Evolutionary conservation across 768 basidiomycete genomes (phyloP).

Genomic region (Tulasnella sp.): DNA sequence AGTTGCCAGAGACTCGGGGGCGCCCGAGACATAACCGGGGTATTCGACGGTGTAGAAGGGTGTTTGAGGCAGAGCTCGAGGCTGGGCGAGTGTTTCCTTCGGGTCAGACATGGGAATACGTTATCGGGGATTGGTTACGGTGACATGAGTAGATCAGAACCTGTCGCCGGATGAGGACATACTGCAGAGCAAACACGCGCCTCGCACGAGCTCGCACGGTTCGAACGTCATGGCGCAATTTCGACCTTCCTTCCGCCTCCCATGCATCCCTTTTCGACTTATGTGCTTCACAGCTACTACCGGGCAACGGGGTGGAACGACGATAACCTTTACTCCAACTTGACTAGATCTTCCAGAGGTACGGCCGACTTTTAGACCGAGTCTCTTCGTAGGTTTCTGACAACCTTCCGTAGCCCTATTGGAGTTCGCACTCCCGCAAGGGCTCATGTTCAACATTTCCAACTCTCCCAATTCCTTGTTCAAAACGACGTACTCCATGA

Average conservation of each 20-base stretch:
- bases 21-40: slow-evolving; percentile 59
- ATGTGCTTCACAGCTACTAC: slow-evolving; percentile 83
- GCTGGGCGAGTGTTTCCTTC: too few species aligned
- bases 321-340: slow-evolving; percentile 82
- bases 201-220: neutral
- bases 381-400: neutral
- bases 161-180: too few species aligned
- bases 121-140: too few species aligned
- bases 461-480: slow-evolving; percentile 84
- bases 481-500: slow-evolving; percentile 84
- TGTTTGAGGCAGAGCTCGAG: slow-evolving; percentile 24
- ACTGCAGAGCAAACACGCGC: neutral
- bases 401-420: slow-evolving; percentile 52
- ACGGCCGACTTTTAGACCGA: neutral
- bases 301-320: slow-evolving; percentile 93
- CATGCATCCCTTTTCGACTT: slow-evolving; percentile 81
- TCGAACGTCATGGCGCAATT: neutral
- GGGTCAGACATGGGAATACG: too few species aligned
- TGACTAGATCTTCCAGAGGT: slow-evolving; percentile 87
- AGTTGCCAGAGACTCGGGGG: slow-evolving; percentile 42
- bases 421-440: slow-evolving; percentile 78
- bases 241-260: slow-evolving; percentile 3
- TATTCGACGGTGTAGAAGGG: slow-evolving; percentile 78
- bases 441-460: slow-evolving; percentile 65
- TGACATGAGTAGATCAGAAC: too few species aligned